These are phyloP conservation scores for Carpediemonas membranifera DNA, from an alignment of 78 protist genomes.

Conservation along the genomic window DNA sequence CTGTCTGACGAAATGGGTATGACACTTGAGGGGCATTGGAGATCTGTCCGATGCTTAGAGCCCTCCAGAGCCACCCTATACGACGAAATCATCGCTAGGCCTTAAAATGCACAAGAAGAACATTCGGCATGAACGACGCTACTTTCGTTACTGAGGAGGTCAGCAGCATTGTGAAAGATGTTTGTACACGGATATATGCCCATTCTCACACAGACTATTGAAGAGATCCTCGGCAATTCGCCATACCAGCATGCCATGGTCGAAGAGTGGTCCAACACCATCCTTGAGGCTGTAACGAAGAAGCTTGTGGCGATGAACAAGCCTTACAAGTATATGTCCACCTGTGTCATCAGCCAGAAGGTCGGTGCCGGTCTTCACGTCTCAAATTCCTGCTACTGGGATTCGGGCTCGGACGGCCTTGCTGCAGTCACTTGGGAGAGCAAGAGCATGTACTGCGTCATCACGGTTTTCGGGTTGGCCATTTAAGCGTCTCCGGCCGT, in stretches of 20 bases:
- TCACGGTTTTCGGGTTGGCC: conserved; percentile 31
- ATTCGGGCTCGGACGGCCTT: conserved; percentile 42
- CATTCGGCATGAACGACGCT: not conserved
- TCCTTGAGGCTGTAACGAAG: conserved; percentile 51
- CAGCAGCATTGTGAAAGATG: not conserved
- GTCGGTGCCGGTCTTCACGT: conserved; percentile 66
- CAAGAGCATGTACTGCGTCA: conserved; percentile 47
- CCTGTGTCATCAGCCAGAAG: conserved; percentile 56
- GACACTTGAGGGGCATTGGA: no score
- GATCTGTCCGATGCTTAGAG: no score
- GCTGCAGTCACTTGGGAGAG: conserved; percentile 52
- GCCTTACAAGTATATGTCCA: conserved; percentile 62
- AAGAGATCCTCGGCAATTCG: conserved; percentile 4
- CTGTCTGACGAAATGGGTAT: no score
- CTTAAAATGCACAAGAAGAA: no score
- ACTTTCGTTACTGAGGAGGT: conserved; percentile 6
- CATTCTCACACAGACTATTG: conserved; percentile 2
- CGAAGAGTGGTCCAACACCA: conserved; percentile 46
- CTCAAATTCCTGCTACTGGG: conserved; percentile 58
- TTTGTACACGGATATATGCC: not conserved
- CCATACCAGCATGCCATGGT: conserved; percentile 37
- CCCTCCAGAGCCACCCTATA: no score
- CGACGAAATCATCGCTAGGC: no score
- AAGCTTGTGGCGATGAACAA: conserved; percentile 40
- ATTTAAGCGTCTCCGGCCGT: not conserved